Evolutionary conservation across 371 early-diverging fungal genomes (phyloP), one percentile per base, ranked within the genome.

Genomic region (Circinella minor): DNA sequence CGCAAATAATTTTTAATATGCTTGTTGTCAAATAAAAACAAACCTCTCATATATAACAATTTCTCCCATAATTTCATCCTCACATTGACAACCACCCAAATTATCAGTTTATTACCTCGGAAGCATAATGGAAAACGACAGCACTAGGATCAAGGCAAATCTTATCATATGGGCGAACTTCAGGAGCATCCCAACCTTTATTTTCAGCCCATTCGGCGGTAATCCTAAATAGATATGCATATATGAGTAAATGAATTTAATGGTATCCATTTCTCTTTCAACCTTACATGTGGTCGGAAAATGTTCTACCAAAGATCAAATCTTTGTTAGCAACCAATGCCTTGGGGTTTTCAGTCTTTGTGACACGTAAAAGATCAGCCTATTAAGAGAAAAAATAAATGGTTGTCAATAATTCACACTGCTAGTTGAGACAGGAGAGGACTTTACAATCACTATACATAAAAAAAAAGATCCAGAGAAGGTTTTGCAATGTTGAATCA

Each of bases 41-140:
- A 43, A 9, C 43, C 43, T 3, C 3, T 6, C 43, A 9, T 6
- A 43, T 9, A 43, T 9, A 43, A 43, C 11, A 43, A 43, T 43
- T 9, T 43, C 43, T 9, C 43, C 6, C 43, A 43, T 9, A 3
- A 43, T 43, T 11, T 43, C 11, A 43, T 43, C 43, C 6, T 43
- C 43, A 43, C 43, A 9, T 11, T 43, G 43, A 6, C 43, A 43
- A 43, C 11, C 43, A 43, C 43, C 3, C 3, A 43, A 11, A 9
- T 61, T 3, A 54, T 18, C 18, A 48, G 5, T 10, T 0, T 43
- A 63, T 68, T 77, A 85, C 86, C 79, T 93, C 94, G 39, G 95
- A 86, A 9, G 91, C 91, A 82, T 98, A 98, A 81, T 98, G 97
- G 76, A 98, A 95, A 8, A 96, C 98, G 61, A 90, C 89, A 17